These are phyloP conservation scores for Inga oerstediana DNA, from an alignment of 306 rosid species.

Conservation along the genomic window DNA sequence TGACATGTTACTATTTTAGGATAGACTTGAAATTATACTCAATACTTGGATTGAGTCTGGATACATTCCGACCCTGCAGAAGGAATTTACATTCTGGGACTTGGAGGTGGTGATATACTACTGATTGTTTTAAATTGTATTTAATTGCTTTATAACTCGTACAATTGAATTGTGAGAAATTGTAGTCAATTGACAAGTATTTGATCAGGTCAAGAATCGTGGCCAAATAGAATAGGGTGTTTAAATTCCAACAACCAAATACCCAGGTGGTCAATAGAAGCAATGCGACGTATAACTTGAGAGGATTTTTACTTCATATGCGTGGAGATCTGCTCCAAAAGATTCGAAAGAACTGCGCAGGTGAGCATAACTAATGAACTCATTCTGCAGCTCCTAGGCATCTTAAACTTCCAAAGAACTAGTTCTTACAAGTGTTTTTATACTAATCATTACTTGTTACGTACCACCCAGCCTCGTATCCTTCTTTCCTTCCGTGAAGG, in stretches of 20 bases:
- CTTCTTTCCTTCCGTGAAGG: conserved; percentile 85
- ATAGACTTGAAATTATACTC: conserved; percentile 86
- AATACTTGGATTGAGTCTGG: conserved; percentile 78
- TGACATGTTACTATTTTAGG: conserved; percentile 52
- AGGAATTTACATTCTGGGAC: conserved; percentile 66
- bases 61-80: conserved; percentile 78
- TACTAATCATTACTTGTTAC: conserved; percentile 19
- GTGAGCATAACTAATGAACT: conserved; percentile 40
- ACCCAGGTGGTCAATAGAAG: conserved; percentile 68
- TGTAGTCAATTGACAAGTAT: conserved; percentile 32
- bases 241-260: conserved; percentile 59
- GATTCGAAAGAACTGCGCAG: conserved; percentile 47
- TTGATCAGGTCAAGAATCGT: conserved; percentile 58
- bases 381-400: background rate
- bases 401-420: conserved; percentile 2
- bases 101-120: conserved; percentile 70
- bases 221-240: conserved; percentile 88
- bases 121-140: conserved; percentile 12
- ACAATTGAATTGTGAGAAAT: conserved; percentile 1
- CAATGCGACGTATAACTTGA: conserved; percentile 51
- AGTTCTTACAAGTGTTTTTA: background rate
- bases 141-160: conserved; percentile 14
- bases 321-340: conserved; percentile 49
- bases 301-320: conserved; percentile 71
- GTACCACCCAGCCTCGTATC: conserved; percentile 51